Conservation (phyloP, 495 filamentous ascomycete genomes). For the Hyaloscypha hepaticicola region DNA sequence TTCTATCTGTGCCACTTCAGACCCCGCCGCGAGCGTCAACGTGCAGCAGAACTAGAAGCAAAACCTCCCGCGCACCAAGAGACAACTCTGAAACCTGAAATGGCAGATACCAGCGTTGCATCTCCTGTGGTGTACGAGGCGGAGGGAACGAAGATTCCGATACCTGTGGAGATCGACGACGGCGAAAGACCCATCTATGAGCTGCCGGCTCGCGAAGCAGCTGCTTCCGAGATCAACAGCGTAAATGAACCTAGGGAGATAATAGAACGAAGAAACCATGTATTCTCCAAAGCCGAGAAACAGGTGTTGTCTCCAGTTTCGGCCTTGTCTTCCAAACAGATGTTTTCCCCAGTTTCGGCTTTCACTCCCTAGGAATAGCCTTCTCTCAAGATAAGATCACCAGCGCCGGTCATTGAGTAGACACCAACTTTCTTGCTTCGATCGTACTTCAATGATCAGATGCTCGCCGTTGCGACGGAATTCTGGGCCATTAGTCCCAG, state of each 20-base stretch:
- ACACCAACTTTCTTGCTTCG: no score
- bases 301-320: no score
- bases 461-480: no score
- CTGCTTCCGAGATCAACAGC: neutral
- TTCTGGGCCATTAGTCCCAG: no score
- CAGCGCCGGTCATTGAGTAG: no score
- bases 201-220: neutral
- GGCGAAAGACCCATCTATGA: neutral
- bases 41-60: slow-evolving; percentile 3
- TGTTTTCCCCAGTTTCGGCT: no score
- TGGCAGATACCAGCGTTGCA: neutral
- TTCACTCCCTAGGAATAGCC: no score
- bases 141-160: neutral
- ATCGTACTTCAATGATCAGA: no score
- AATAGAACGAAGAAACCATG: neutral
- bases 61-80: neutral
- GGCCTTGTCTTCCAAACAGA: no score
- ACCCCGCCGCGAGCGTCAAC: slow-evolving; percentile 2
- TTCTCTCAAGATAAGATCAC: no score
- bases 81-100: neutral
- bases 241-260: neutral
- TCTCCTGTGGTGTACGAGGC: neutral
- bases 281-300: neutral
- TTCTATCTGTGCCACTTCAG: slow-evolving; percentile 11
- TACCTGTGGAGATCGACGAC: neutral